Conservation (phyloP, 2,329 filamentous ascomycete species). For the Iodosphaeria phyllophila region DNA sequence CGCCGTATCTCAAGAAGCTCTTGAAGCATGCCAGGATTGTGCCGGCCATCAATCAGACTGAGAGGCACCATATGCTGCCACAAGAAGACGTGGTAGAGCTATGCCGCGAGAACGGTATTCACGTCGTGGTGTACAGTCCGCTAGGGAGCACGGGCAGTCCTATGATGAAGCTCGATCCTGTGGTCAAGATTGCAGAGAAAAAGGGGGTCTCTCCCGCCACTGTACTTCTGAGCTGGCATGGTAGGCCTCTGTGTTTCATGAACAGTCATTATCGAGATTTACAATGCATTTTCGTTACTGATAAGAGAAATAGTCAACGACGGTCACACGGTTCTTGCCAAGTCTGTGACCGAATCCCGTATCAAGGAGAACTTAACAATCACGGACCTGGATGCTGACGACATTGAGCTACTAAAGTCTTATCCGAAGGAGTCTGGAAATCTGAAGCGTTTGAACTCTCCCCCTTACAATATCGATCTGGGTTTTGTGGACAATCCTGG, state of each 20-base stretch:
- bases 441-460: slow-evolving; percentile 45
- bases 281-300: not conserved
- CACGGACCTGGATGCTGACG: slow-evolving; percentile 43
- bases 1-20: slow-evolving; percentile 34
- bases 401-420: slow-evolving; percentile 35
- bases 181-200: slow-evolving; percentile 45
- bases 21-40: slow-evolving; percentile 30
- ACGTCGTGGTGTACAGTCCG: slow-evolving; percentile 56
- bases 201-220: slow-evolving; percentile 39
- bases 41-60: slow-evolving; percentile 54
- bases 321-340: slow-evolving; percentile 52
- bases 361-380: slow-evolving; percentile 54
- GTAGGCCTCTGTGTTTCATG: slow-evolving; percentile 22
- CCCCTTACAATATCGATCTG: slow-evolving; percentile 49
- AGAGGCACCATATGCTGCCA: slow-evolving; percentile 53
- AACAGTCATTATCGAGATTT: not conserved
- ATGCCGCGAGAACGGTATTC: slow-evolving; percentile 48
- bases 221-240: slow-evolving; percentile 53
- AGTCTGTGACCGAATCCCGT: slow-evolving; percentile 48
- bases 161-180: slow-evolving; percentile 41
- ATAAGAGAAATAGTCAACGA: slow-evolving; percentile 29
- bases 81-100: slow-evolving; percentile 55
- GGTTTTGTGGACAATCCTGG: slow-evolving; percentile 50
- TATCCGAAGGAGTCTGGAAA: slow-evolving; percentile 35
- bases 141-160: slow-evolving; percentile 45